Evolutionary conservation across 768 basidiomycete species (phyloP).

Genomic region (Boletellus ananas): DNA sequence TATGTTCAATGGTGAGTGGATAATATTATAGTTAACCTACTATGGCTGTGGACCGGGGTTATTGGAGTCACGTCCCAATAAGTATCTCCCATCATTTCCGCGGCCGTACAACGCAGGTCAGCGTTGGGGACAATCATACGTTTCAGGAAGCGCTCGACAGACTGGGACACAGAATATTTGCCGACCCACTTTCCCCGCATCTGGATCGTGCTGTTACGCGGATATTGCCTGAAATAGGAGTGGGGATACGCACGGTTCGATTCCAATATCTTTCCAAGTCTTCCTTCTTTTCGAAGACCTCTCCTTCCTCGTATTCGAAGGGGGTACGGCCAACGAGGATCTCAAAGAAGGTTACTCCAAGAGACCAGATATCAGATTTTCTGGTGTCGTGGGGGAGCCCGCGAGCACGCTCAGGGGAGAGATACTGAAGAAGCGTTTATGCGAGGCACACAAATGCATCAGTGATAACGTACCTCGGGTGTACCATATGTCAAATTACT

Average conservation of each 20-base stretch:
- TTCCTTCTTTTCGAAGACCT: conserved; percentile 73
- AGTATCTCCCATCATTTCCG: conserved; percentile 58
- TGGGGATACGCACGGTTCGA: conserved; percentile 55
- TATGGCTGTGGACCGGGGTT: conserved; percentile 33
- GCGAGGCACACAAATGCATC: background rate
- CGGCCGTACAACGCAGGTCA: conserved; percentile 70
- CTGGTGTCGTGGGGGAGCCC: conserved; percentile 91
- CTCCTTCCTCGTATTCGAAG: conserved; percentile 78
- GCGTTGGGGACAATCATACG: conserved; percentile 80
- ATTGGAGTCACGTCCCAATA: conserved; percentile 53
- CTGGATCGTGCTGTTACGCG: conserved; percentile 29
- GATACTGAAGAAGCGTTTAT: conserved; percentile 52
- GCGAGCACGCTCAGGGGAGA: conserved; percentile 87
- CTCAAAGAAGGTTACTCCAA: conserved; percentile 90
- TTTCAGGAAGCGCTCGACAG: conserved; percentile 63
- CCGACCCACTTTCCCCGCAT: conserved; percentile 86
- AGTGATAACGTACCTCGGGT: conserved; percentile 61
- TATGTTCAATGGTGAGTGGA: background rate
- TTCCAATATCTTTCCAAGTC: conserved; percentile 85
- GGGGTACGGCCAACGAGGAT: conserved; percentile 90
- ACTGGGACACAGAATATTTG: conserved; percentile 52
- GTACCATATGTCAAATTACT: conserved; percentile 88
- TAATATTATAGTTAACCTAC: conserved; percentile 34
- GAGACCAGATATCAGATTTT: conserved; percentile 84
- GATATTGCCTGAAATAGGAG: background rate